phyloP scores from a whole-genome alignment of 2,329 filamentous ascomycete species.

The Tolypocladium cylindrosporum region DNA sequence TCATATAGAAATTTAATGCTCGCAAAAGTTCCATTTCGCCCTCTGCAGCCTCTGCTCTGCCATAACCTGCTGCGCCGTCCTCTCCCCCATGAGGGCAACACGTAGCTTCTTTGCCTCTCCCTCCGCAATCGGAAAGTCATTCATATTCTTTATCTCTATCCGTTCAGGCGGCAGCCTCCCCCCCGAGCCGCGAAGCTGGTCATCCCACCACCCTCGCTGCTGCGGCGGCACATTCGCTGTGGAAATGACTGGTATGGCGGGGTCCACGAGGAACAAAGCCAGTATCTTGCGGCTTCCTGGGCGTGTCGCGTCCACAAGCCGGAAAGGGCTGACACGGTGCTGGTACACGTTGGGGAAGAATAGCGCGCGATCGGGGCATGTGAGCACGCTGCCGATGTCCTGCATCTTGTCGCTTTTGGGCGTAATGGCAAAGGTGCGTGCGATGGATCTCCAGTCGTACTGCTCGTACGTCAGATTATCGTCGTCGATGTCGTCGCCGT shows the following conservation, averaged over 20 bases:
- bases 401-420: constrained; percentile 12
- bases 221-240: constrained; percentile 34
- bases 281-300: constrained; percentile 50
- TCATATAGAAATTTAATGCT: not conserved
- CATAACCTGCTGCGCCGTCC: not conserved
- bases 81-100: not conserved
- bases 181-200: not conserved
- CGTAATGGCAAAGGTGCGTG: constrained; percentile 23
- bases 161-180: not conserved
- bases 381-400: constrained; percentile 35
- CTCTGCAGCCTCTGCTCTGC: not conserved
- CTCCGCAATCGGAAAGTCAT: not conserved
- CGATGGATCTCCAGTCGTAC: constrained; percentile 20
- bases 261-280: constrained; percentile 52
- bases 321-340: constrained; percentile 41
- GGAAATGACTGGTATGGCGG: constrained; percentile 31
- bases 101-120: not conserved
- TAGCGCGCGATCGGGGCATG: constrained; percentile 37
- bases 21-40: not conserved
- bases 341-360: constrained; percentile 46
- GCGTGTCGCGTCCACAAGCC: constrained; percentile 37
- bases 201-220: constrained; percentile 26
- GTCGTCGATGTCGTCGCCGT: constrained; percentile 13
- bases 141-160: not conserved
- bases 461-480: constrained; percentile 18